A percentile compares a stretch with the other conserved stretches of the same genome.
phyloP scores from a whole-genome alignment of 306 rosid species.

The Medicago lupulina region DNA sequence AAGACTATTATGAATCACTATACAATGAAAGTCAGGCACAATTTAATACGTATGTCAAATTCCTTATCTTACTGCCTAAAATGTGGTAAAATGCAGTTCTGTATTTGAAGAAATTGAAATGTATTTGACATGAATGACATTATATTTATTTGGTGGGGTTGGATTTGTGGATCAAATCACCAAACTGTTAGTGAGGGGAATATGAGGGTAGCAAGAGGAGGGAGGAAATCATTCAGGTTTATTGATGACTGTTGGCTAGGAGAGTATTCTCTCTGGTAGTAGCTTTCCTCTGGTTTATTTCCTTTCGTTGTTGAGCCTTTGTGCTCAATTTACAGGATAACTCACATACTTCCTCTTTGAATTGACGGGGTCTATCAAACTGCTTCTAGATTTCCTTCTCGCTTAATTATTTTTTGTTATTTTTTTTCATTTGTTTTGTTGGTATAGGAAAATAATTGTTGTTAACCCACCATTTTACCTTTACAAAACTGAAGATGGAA shows the following conservation, averaged over 20 bases:
- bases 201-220: too few relatives aligned
- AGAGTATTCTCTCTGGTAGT: too few relatives aligned
- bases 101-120: not conserved
- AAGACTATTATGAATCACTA: conserved; percentile 84
- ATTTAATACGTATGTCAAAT: conserved; percentile 72
- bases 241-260: too few relatives aligned
- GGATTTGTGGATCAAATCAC: conserved; percentile 11
- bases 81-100: conserved; percentile 27
- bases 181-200: too few relatives aligned
- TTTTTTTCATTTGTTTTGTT: not conserved
- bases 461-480: conserved; percentile 17
- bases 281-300: too few relatives aligned
- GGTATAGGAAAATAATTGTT: not conserved
- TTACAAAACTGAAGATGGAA: not conserved
- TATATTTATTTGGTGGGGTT: not conserved
- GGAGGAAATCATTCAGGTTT: too few relatives aligned
- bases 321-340: too few relatives aligned
- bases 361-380: too few relatives aligned
- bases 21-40: conserved; percentile 85
- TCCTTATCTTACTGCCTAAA: conserved; percentile 24
- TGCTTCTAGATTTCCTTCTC: not conserved
- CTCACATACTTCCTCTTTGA: too few relatives aligned
- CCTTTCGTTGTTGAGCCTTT: too few relatives aligned
- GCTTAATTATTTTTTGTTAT: not conserved
- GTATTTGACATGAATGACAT: not conserved